phyloP scores from a whole-genome alignment of 305 asterid species.

The Plantago rigida region DNA sequence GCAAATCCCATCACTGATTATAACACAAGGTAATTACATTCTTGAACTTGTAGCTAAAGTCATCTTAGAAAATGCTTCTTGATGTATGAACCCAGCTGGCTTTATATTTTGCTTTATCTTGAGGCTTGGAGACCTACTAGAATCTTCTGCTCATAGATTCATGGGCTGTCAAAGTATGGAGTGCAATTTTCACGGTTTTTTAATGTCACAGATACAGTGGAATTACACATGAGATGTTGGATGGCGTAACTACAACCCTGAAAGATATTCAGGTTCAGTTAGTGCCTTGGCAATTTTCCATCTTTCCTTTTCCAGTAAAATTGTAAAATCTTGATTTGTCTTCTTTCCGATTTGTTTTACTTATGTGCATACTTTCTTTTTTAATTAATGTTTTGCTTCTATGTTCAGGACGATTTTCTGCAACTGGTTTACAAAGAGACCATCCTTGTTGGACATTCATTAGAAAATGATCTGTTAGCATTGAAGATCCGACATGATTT shows the following conservation, averaged over 20 bases:
- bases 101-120: constrained; percentile 18
- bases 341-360: constrained; percentile 1
- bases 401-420: constrained; percentile 66
- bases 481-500: constrained; percentile 63
- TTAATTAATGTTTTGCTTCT: constrained; percentile 21
- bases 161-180: background rate
- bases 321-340: constrained; percentile 5
- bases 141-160: background rate
- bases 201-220: constrained; percentile 77
- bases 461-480: constrained; percentile 85
- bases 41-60: constrained; percentile 5
- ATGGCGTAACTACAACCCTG: constrained; percentile 70
- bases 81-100: constrained; percentile 6
- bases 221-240: constrained; percentile 68
- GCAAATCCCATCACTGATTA: constrained; percentile 75
- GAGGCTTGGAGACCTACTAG: constrained; percentile 8
- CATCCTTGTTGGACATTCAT: constrained; percentile 80
- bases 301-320: constrained; percentile 8
- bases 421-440: constrained; percentile 74
- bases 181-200: constrained; percentile 12
- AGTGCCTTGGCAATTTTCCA: constrained; percentile 2
- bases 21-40: constrained; percentile 65
- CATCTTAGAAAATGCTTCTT: background rate
- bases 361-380: constrained; percentile 2
- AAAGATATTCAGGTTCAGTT: constrained; percentile 69